Base-by-base conservation (phyloP, 768 basidiomycete genomes). In the Boletus rufocinnamomeus region DNA sequence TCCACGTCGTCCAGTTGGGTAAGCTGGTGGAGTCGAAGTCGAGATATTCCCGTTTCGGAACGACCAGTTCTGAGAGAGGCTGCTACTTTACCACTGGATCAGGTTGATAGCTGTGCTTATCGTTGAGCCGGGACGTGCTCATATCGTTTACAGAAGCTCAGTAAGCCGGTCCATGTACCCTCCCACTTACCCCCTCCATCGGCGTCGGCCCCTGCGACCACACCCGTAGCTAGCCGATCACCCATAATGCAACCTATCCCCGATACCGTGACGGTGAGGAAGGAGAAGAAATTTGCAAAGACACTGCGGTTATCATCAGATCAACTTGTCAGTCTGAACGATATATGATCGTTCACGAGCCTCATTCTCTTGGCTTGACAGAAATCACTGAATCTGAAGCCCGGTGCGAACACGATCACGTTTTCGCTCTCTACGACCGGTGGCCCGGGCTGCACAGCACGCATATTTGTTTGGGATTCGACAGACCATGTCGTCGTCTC, bases 381-480 rank as follows among this genome's bases (percentile, higher is more conserved):
- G 93, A 95, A 93, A 91, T 79, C 82, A 11, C 80, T 98, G 27
- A 81, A 91, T 49, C 77, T 98, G 61, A 91, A 90, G 69, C 79
- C 89, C 28, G 96, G 97, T 4, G 80, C 93, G 2, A 99, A 99
- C 67, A 82, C 88, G 2, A 89, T 98, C 61, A 94, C 95, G 0
- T 99, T 98, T 71, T 95, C 95, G 1, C 83, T 98, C 41, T 91
- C 92, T 14, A 82, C 89, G 4, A 86, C 91, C 2, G 91, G 92
- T 6, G 82, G 80, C 1, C 83, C 91, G 2, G 92, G 89, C 4
- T 96, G 95, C 58, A 87, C 94, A 2, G 93, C 97, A 21, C 82
- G 94, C 6, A 91, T 99, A 60, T 99, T 99, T 64, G 80, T 98
- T 25, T 98, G 95, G 95, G 92, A 98, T 57, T 84, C 87, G n/a